Base-by-base conservation (phyloP, 225 moss, liverwort and hornwort species). In the Climacium dendroides region DNA sequence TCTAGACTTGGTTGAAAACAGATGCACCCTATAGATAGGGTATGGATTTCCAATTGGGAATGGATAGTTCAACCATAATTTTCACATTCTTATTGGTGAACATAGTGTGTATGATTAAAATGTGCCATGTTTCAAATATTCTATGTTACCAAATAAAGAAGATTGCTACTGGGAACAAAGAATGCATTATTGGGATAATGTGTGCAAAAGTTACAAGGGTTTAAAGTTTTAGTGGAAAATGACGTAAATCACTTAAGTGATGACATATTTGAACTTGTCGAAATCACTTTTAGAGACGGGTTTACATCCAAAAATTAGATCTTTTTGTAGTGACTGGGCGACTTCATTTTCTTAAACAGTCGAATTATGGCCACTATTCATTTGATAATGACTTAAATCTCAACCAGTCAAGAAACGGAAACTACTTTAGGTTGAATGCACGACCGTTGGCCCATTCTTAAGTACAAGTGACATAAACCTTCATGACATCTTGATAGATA, bases 401-500 rank as follows among this genome's bases (percentile, higher is more conserved):
- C 50, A 74, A 50, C 34, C 19, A 74, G 34, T 50, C 34, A 50
- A 32, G 2, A 34, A 74, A 13, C 13, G 5, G 8, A 8, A 74
- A 10, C 34, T 14, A 50, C 19, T 34, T 74, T 22, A 74, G 9
- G 22, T 34, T 34, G 28, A 73, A 34, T 50, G 32, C 5, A 7
- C 34, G 20, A 13, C 12, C 20, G 7, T 2, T 50, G 9, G 29
- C 0, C 18, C 10, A 73, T 73, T 18, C 1, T 29, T 15, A 47
- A 17, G 0, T 45, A 17, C 8, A 72, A 0, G 29, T 28, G 18
- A 47, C 2, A 22, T 52, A 3, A 20, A 22, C 22, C 3, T 52
- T 75, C 3, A 3, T 50, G 14, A 14, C 14, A 50, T 22, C 34
- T 75, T 34, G 11, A 24, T 32, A 74, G 22, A 34, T 34, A 13